Percentiles rank a stretch among this genome's conserved stretches.
Evolutionary conservation across 495 filamentous ascomycete genomes (phyloP).

Genomic region (Tuber indicum): DNA sequence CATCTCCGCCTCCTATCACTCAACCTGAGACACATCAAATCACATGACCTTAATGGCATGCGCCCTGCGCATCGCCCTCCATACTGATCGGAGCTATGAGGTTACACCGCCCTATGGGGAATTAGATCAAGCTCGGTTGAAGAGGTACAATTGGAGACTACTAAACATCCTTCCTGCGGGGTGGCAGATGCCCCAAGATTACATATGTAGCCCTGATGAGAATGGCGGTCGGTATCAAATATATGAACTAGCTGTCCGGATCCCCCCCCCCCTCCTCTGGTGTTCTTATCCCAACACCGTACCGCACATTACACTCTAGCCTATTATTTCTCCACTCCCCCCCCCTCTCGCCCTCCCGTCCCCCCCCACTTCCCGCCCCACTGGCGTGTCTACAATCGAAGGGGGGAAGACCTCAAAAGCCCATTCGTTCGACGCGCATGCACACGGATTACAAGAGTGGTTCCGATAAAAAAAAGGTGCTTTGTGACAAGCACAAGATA

Average conservation of each 20-base stretch:
- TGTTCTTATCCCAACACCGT: not conserved
- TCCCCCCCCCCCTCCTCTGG: not conserved
- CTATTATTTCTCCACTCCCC: not conserved
- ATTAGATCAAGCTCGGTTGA: not conserved
- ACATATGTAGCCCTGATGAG: not conserved
- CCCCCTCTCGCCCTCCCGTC: not conserved
- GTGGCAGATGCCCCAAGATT: not conserved
- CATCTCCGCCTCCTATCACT: not conserved
- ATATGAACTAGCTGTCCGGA: not conserved
- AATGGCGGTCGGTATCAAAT: not conserved
- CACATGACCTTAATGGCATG: not conserved
- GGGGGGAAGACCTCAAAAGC: not conserved
- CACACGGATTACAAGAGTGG: not conserved
- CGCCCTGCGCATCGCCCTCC: not conserved
- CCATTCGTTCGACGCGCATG: not conserved
- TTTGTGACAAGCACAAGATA: not conserved
- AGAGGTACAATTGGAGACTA: not conserved
- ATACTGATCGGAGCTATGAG: not conserved
- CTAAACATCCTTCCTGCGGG: not conserved
- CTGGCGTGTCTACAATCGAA: not conserved
- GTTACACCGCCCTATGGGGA: not conserved
- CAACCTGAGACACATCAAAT: not conserved
- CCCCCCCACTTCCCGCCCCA: not conserved
- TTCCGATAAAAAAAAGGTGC: conserved; percentile 1
- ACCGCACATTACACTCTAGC: not conserved